Evolutionary conservation across 2,329 filamentous ascomycete species (phyloP).

Genomic region (Diaporthe vexans): DNA sequence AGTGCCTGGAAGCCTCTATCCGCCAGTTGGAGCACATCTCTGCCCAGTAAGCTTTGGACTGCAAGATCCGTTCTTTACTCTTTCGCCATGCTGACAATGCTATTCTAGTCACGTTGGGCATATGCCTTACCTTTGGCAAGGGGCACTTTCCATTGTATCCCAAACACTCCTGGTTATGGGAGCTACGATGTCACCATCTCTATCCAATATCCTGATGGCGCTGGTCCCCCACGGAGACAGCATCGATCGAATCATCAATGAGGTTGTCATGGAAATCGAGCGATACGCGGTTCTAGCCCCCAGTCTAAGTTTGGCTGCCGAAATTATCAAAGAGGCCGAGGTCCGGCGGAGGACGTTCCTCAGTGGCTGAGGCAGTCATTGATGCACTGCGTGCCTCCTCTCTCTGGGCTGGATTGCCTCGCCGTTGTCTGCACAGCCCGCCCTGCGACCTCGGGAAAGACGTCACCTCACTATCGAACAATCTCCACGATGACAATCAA

Average conservation of each 20-base stretch:
- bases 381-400: background rate
- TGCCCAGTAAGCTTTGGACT: constrained; percentile 73
- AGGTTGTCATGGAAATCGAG: constrained; percentile 82
- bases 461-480: background rate
- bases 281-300: constrained; percentile 81
- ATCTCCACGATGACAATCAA: background rate
- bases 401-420: background rate
- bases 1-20: constrained; percentile 84
- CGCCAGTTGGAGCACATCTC: constrained; percentile 84
- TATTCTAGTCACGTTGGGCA: constrained; percentile 79
- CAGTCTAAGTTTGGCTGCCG: constrained; percentile 80
- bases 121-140: constrained; percentile 89
- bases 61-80: background rate
- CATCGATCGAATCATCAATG: constrained; percentile 82
- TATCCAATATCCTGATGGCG: constrained; percentile 74
- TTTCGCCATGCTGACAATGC: background rate
- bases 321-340: constrained; percentile 86
- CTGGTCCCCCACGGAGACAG: constrained; percentile 70
- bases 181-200: constrained; percentile 82
- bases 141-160: constrained; percentile 84
- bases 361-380: constrained; percentile 57
- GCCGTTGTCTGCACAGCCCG: background rate
- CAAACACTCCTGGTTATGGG: constrained; percentile 88
- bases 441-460: background rate
- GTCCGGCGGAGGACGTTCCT: constrained; percentile 76